Percentiles rank a stretch among this genome's conserved stretches.
Conservation (phyloP, 1,284 basidiomycete genomes). For the Heterobasidion occidentale region DNA sequence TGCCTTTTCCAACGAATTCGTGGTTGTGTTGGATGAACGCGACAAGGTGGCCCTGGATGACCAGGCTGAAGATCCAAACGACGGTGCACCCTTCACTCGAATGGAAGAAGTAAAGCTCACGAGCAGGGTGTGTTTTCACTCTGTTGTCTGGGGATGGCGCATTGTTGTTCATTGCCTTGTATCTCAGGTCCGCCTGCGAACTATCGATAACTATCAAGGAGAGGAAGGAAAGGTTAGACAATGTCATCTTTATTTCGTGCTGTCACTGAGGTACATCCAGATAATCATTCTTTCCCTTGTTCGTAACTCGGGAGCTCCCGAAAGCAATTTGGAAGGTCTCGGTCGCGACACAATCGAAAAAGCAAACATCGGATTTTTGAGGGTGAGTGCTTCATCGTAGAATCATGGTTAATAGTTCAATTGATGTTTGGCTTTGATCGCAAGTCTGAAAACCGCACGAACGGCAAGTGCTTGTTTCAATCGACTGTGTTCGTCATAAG, state of each 20-base stretch:
- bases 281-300: slow-evolving; percentile 68
- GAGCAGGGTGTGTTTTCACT: slow-evolving; percentile 2
- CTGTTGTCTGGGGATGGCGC: background rate
- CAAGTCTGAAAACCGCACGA: background rate
- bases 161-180: background rate
- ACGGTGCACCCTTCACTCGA: slow-evolving; percentile 21
- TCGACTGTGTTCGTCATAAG: no score
- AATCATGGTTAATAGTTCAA: no score
- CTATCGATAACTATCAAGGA: slow-evolving; percentile 73
- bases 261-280: slow-evolving; percentile 12
- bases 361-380: slow-evolving; percentile 61
- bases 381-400: slow-evolving; percentile 26
- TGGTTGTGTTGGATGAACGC: slow-evolving; percentile 60
- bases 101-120: slow-evolving; percentile 34
- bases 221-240: slow-evolving; percentile 39
- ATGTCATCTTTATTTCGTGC: background rate
- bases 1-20: slow-evolving; percentile 47
- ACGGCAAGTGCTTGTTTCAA: slow-evolving; percentile 15
- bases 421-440: background rate
- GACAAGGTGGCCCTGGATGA: slow-evolving; percentile 48
- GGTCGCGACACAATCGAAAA: background rate
- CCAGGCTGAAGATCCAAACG: slow-evolving; percentile 23
- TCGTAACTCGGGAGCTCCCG: slow-evolving; percentile 46
- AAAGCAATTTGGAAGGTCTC: slow-evolving; percentile 19
- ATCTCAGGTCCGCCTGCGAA: slow-evolving; percentile 54